Conservation (phyloP, 805 yeast genomes). For the Cyberlindnera mrakii region DNA sequence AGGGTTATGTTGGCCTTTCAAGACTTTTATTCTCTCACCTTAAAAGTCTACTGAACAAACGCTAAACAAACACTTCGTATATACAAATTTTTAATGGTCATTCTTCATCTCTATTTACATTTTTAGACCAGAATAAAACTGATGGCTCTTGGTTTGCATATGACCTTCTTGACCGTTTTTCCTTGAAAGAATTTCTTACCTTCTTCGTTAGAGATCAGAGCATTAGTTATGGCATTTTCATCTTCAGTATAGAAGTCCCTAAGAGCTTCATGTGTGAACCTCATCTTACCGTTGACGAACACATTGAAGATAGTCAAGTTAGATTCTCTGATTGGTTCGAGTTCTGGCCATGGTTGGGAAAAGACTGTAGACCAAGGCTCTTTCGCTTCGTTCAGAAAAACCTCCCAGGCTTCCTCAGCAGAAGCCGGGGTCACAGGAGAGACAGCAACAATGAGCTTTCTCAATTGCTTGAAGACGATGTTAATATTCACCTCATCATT, state of each 20-base stretch:
- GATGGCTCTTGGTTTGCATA: constrained; percentile 38
- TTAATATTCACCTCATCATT: constrained; percentile 29
- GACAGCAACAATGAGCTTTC: constrained; percentile 53
- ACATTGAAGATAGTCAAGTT: constrained; percentile 42
- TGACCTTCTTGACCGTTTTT: constrained; percentile 43
- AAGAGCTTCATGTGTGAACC: constrained; percentile 36
- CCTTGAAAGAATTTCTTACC: constrained; percentile 37
- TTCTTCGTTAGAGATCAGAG: constrained; percentile 26
- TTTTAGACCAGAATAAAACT: constrained; percentile 16
- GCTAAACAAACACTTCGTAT: constrained; percentile 4
- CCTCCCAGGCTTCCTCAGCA: constrained; percentile 79
- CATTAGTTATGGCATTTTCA: constrained; percentile 32
- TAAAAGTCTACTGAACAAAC: constrained; percentile 37
- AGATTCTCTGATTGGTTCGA: constrained; percentile 32
- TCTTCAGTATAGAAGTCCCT: constrained; percentile 30
- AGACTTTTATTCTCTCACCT: constrained; percentile 48
- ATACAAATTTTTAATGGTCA: neutral
- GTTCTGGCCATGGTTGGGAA: constrained; percentile 59
- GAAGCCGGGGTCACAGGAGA: constrained; percentile 80
- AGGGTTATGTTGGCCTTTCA: constrained; percentile 44
- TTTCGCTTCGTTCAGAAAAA: constrained; percentile 22
- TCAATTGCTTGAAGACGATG: constrained; percentile 42
- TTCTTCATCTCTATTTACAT: neutral
- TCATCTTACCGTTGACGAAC: constrained; percentile 69
- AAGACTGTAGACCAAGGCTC: constrained; percentile 46